Base-by-base conservation (phyloP, 371 early-diverging fungal genomes). In the Mortierella sp. region DNA sequence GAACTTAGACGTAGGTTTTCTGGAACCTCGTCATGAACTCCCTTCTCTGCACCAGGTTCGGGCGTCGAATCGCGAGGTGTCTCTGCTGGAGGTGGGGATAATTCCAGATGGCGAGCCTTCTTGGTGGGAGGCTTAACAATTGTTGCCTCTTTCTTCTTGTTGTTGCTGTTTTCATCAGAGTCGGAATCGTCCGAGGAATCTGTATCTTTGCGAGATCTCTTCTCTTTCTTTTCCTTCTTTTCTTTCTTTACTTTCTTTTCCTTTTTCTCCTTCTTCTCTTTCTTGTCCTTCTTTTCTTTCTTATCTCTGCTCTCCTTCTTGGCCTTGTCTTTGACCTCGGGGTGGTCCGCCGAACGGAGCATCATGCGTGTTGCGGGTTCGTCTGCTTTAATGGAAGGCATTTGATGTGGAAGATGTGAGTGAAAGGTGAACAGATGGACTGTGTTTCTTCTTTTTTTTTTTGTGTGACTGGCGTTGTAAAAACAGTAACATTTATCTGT, bases 1-100 rank as follows among this genome's bases (percentile, higher is more conserved):
- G 85, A 84, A 64, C 85, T 83, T 42, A 96, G 75, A 7, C 86
- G 86, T 68, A 96, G 86, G 75, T 93, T 88, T 53, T 90, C 90
- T 31, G 95, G 89, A 29, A 92, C 78, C 19, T 86, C 86, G 13
- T 90, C 87, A 49, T 84, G 82, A 35, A 75, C 75, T 15, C 64
- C 75, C 34, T 64, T 71, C 71, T 83, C 65, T 42, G 57, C 70
- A 17, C 74, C 65, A 15, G 73, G 65, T 32, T 82, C 70, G 55
- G 80, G 64, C 63, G 82, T 68, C 67, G 81, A 70, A 70, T 83
- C 68, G 10, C 72, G 62, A 26, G 71, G 70, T 1, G 75, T 66
- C 19, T 75, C 80, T 23, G 68, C 37, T 5, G 71, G 70, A 19
- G 67, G 26, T 32, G 75, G 73, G 1, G 66, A 63, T 13, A 43